These are phyloP conservation scores for Trichoderma sp. DNA, from an alignment of 2,329 filamentous ascomycete species.

Conservation along the genomic window DNA sequence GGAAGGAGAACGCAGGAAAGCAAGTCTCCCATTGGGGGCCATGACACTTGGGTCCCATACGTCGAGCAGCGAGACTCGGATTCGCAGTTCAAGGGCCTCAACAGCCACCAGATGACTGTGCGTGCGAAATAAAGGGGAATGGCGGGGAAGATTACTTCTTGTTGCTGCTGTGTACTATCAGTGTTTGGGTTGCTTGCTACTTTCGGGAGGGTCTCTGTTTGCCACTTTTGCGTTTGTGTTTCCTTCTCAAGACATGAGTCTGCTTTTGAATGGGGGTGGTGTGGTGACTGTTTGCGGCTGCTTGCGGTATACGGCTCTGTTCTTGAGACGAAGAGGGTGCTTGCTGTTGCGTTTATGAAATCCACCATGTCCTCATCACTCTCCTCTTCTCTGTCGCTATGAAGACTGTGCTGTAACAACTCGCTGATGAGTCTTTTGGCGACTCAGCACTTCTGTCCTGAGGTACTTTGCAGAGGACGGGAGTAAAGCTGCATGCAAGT, in stretches of 20 bases:
- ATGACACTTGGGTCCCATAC: background rate
- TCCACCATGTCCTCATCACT: background rate
- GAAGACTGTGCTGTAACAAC: background rate
- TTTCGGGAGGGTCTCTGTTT: background rate
- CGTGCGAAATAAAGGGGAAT: too few species aligned
- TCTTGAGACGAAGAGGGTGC: background rate
- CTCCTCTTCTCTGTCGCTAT: too few species aligned
- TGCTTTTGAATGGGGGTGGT: background rate
- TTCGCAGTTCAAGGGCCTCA: background rate
- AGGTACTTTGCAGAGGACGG: background rate
- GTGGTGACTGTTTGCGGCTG: background rate
- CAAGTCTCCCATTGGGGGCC: background rate
- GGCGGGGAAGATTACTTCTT: background rate
- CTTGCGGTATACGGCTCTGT: background rate
- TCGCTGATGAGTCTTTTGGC: background rate
- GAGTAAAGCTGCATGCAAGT: background rate
- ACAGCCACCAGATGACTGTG: background rate
- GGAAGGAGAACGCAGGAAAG: background rate
- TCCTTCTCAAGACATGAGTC: background rate
- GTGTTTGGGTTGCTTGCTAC: background rate
- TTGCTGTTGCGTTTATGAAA: background rate
- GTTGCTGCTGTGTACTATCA: background rate
- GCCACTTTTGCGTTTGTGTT: background rate
- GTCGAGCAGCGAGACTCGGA: background rate
- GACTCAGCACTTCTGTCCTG: background rate